These are phyloP conservation scores for Macrocybe sp. DNA, from an alignment of 1,284 basidiomycete genomes.

Conservation along the genomic window DNA sequence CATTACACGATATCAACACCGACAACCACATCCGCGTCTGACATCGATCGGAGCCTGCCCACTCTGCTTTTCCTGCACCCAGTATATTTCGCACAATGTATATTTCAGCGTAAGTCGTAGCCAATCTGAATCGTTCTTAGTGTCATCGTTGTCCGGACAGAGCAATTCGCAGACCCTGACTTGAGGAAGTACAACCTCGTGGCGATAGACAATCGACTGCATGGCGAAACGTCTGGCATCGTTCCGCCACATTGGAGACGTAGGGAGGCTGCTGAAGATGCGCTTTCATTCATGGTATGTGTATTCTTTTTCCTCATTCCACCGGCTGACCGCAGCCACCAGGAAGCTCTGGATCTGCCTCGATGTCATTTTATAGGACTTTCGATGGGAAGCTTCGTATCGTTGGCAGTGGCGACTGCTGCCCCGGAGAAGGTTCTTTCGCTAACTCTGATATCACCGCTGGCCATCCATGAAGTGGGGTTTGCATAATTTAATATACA, in stretches of 20 bases:
- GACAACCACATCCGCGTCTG: constrained; percentile 17
- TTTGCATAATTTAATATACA: neutral
- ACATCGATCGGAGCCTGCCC: constrained; percentile 24
- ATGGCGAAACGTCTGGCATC: constrained; percentile 24
- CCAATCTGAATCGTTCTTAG: neutral
- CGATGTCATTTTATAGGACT: constrained; percentile 30
- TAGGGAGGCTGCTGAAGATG: constrained; percentile 27
- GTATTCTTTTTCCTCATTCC: neutral
- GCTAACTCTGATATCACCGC: constrained; percentile 27
- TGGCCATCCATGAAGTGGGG: constrained; percentile 26
- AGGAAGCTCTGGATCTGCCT: constrained; percentile 29
- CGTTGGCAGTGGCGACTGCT: constrained; percentile 24
- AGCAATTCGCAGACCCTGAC: constrained; percentile 26
- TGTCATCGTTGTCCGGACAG: constrained; percentile 13
- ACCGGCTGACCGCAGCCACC: neutral
- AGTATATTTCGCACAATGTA: constrained; percentile 24
- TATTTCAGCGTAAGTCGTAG: constrained; percentile 27
- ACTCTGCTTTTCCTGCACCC: constrained; percentile 30
- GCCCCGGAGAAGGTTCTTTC: constrained; percentile 29
- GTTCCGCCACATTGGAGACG: constrained; percentile 20
- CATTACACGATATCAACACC: constrained; percentile 32
- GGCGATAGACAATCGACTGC: constrained; percentile 25
- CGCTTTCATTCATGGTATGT: constrained; percentile 29
- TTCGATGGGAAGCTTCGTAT: constrained; percentile 29
- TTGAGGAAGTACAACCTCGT: constrained; percentile 32